Conservation (phyloP, 1,284 basidiomycete species). For the Mycena sp. region DNA sequence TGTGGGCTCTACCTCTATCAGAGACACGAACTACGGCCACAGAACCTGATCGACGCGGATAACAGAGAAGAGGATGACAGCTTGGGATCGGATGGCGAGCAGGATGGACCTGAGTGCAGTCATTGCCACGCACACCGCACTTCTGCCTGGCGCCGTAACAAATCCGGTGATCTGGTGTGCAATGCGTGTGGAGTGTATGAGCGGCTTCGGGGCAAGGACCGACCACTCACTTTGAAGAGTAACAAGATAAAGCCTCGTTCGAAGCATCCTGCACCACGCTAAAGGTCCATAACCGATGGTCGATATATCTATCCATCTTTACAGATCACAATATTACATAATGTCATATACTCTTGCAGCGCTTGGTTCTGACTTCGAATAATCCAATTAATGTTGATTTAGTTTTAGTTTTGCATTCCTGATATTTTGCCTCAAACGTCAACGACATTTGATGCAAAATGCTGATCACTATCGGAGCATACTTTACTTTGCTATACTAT, state of each 20-base stretch:
- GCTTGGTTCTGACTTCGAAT: too few relatives aligned
- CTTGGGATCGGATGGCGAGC: not conserved
- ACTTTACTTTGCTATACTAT: too few relatives aligned
- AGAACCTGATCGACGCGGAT: constrained; percentile 14
- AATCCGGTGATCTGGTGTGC: constrained; percentile 6
- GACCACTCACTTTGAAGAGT: not conserved
- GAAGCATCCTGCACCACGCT: too few relatives aligned
- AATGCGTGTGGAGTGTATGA: constrained; percentile 16
- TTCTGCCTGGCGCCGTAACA: constrained; percentile 3
- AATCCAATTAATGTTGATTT: too few relatives aligned
- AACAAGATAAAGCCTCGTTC: constrained; percentile 10
- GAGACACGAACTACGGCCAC: constrained; percentile 5
- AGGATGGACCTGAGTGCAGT: not conserved
- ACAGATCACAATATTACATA: too few relatives aligned
- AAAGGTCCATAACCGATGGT: too few relatives aligned
- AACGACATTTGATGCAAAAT: too few relatives aligned
- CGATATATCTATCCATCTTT: too few relatives aligned
- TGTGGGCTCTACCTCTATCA: constrained; percentile 63
- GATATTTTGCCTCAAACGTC: too few relatives aligned
- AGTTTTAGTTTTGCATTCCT: too few relatives aligned
- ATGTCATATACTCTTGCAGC: too few relatives aligned
- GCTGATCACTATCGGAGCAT: too few relatives aligned
- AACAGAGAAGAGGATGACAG: not conserved
- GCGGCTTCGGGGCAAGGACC: not conserved
- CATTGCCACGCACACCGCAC: constrained; percentile 7